phyloP scores from a whole-genome alignment of 768 basidiomycete species.

The Tulasnella sp. region DNA sequence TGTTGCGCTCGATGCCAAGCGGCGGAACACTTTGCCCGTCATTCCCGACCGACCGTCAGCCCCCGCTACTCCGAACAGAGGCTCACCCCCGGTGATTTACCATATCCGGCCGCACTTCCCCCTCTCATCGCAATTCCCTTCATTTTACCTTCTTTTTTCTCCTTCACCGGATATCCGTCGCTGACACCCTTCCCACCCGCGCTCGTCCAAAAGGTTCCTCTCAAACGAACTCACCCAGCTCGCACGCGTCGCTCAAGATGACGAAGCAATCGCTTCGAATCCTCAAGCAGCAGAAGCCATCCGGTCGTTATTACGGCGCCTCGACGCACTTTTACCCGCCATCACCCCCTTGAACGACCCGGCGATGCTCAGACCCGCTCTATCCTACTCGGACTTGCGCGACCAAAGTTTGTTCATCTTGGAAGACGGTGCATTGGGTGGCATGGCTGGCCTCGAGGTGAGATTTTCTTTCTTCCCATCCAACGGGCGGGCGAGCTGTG shows the following conservation, averaged over 20 bases:
- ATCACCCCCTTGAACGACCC: conserved; percentile 27
- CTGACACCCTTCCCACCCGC: not conserved
- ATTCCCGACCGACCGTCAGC: conserved; percentile 12
- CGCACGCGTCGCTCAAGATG: conserved; percentile 20
- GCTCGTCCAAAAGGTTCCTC: conserved; percentile 19
- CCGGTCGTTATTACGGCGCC: not conserved
- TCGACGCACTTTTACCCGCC: conserved; percentile 18
- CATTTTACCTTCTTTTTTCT: conserved; percentile 9
- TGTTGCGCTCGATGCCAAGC: not conserved
- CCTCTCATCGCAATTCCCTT: not conserved
- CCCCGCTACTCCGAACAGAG: conserved; percentile 16
- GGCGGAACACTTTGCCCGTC: not conserved
- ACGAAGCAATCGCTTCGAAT: not conserved
- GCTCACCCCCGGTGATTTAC: conserved; percentile 13
- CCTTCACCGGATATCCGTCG: conserved; percentile 12
- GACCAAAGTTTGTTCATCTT: conserved; percentile 25
- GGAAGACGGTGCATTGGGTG: conserved; percentile 30
- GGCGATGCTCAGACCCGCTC: conserved; percentile 20
- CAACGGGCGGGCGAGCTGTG: conserved; percentile 1
- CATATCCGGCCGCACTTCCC: not conserved
- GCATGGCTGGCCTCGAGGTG: conserved; percentile 32
- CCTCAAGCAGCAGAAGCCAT: conserved; percentile 11
- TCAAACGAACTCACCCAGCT: conserved; percentile 28
- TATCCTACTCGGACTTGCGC: conserved; percentile 28
- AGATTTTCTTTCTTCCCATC: conserved; percentile 8